phyloP scores from a whole-genome alignment of 2,329 filamentous ascomycete genomes.

The Neoscytalidium dimidiatum region DNA sequence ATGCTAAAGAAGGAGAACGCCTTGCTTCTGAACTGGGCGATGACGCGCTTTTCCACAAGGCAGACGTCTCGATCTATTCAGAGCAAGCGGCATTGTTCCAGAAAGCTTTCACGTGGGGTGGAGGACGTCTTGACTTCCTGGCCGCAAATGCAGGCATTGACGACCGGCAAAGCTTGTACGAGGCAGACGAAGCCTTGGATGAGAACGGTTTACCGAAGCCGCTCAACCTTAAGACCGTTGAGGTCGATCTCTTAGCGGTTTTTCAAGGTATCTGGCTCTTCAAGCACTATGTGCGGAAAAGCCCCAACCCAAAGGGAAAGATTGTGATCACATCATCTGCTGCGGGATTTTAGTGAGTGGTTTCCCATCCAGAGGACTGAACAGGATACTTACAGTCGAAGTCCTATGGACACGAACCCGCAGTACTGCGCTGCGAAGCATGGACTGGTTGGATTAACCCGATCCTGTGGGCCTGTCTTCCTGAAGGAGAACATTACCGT shows the following conservation, averaged over 20 bases:
- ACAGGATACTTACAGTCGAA: not conserved
- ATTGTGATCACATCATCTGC: conserved; percentile 37
- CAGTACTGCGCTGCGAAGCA: conserved; percentile 40
- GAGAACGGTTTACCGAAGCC: conserved; percentile 25
- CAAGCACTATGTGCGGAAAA: conserved; percentile 34
- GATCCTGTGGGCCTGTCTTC: conserved; percentile 37
- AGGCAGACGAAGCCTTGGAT: conserved; percentile 31
- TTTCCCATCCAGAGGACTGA: conserved; percentile 16
- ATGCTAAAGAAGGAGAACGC: conserved; percentile 50
- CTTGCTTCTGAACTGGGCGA: conserved; percentile 30
- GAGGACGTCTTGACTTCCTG: conserved; percentile 44
- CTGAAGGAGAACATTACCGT: conserved; percentile 38
- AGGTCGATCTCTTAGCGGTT: conserved; percentile 34
- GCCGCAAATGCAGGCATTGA: conserved; percentile 46
- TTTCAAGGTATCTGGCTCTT: conserved; percentile 41
- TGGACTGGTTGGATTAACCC: conserved; percentile 37
- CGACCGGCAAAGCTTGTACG: conserved; percentile 38
- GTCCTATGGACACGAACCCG: conserved; percentile 34
- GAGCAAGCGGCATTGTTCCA: conserved; percentile 43
- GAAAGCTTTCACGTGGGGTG: conserved; percentile 44
- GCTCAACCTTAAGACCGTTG: conserved; percentile 37
- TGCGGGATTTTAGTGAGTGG: conserved; percentile 35
- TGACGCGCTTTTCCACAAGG: conserved; percentile 36
- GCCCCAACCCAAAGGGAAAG: conserved; percentile 28
- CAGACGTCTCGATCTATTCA: conserved; percentile 43